Evolutionary conservation across 2,329 filamentous ascomycete genomes (phyloP), one percentile per base, ranked within the genome.

Genomic region (Cladobotryum protrusum): DNA sequence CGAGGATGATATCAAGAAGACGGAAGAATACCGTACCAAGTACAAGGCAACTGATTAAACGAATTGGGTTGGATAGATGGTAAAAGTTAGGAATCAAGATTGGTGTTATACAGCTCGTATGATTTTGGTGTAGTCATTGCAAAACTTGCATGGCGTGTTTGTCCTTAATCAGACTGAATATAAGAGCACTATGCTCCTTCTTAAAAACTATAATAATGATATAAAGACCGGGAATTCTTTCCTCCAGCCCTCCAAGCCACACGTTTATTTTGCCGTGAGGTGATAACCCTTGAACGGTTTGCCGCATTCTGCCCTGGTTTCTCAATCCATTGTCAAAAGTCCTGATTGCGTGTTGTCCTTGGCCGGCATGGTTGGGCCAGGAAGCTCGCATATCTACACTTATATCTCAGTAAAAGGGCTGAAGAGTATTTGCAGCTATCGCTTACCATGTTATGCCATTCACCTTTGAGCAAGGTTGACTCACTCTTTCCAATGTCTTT

Each of bases 401-500:
- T 9, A 29, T 18, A 39, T 12, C 36, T 15, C 36, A n/a, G 17
- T 37, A 19, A 15, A 37, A 29, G 24, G 11, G 11, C 24, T 8
- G 24, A 9, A 29, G 24, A 29, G 24, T 29, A 29, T 8, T 29
- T 32, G 12, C 9, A 8, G 7, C 17, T n/a, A 32, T 34, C 52
- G 43, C 75, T 66, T 65, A 90, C 86, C 87, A 96, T 83, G 64
- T 93, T 84, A 58, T 81, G 76, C 89, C 90, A 96, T 15, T 82
- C 84, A 32, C 89, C 87, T 35, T 89, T 89, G 17, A 84, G 86
- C 68, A 89, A 90, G 51, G 79, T 74, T 45, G 81, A 85, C 52
- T 79, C 71, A 65, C 89, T 93, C 45, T 75, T 71, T 0, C 90
- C 89, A 29, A 76, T 67, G 57, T 85, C 80, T 57, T 72, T 72